Evolutionary conservation across 2,329 filamentous ascomycete species (phyloP).

Genomic region (Emmonsiellopsis sp.): DNA sequence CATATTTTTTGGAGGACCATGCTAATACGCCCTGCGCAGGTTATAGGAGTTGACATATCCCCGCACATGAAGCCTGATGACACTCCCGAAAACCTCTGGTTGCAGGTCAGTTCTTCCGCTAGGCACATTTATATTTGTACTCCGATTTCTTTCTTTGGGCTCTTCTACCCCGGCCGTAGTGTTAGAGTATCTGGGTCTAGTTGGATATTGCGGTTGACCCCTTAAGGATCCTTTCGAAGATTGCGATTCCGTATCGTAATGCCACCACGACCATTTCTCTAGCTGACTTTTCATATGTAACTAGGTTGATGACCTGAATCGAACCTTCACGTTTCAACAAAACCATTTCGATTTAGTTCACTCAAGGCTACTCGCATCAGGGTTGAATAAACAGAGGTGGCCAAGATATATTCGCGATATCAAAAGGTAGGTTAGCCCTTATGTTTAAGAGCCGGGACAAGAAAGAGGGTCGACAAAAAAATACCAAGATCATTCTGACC

Average conservation of each 20-base stretch:
- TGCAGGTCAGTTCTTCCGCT: constrained; percentile 42
- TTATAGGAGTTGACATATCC: constrained; percentile 62
- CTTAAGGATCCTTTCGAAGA: neutral
- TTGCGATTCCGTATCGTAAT: too few relatives aligned
- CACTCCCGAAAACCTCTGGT: constrained; percentile 55
- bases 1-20: neutral
- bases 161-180: too few relatives aligned
- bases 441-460: neutral
- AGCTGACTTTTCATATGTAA: constrained; percentile 12
- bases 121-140: neutral
- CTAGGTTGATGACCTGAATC: constrained; percentile 61
- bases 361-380: constrained; percentile 51
- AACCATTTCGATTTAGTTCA: constrained; percentile 77
- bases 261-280: neutral
- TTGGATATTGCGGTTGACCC: neutral
- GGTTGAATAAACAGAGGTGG: constrained; percentile 67
- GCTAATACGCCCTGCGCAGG: constrained; percentile 34
- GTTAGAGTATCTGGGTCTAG: neutral
- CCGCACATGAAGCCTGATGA: constrained; percentile 60
- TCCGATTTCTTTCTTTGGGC: neutral
- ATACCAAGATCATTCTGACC: neutral
- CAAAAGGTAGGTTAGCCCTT: constrained; percentile 33
- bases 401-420: constrained; percentile 66
- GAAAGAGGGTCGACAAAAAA: neutral
- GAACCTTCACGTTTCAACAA: constrained; percentile 56